These are phyloP conservation scores for Eleusine coracana DNA, from an alignment of 176 grass and related monocot genomes.

Conservation along the genomic window DNA sequence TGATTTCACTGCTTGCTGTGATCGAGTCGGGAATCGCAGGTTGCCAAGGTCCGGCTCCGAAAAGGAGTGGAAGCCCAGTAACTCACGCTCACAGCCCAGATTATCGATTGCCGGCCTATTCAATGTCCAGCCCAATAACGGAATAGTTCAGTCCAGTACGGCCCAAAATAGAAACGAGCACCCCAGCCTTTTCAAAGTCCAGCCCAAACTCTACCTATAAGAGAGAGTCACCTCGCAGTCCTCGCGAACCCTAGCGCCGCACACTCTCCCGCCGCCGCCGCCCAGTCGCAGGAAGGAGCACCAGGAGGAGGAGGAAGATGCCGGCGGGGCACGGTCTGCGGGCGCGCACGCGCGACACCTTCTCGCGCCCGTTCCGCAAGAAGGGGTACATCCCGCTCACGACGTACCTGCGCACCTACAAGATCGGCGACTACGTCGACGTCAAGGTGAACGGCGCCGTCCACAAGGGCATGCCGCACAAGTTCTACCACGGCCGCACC, in stretches of 20 bases:
- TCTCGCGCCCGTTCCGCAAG: slow-evolving; percentile 72
- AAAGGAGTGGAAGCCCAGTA: background rate
- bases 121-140: background rate
- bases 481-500: slow-evolving; percentile 94
- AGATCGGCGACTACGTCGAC: slow-evolving; percentile 91
- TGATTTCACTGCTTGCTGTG: too few relatives aligned
- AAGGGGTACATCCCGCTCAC: slow-evolving; percentile 84
- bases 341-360: slow-evolving; percentile 74
- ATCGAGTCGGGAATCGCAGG: too few relatives aligned
- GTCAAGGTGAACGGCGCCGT: slow-evolving; percentile 91
- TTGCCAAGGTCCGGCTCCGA: background rate
- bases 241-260: slow-evolving; percentile 44
- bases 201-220: slow-evolving; percentile 30
- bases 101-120: background rate
- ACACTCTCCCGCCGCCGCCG: slow-evolving; percentile 22
- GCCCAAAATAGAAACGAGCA: background rate
- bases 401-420: slow-evolving; percentile 84
- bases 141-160: background rate
- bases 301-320: slow-evolving; percentile 45
- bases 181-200: background rate
- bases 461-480: slow-evolving; percentile 95
- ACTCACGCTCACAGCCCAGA: background rate
- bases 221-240: background rate
- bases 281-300: slow-evolving; percentile 14
- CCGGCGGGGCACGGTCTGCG: slow-evolving; percentile 83